phyloP scores from a whole-genome alignment of 1,139 yeast species.

The Arxiozyma heterogenica region DNA sequence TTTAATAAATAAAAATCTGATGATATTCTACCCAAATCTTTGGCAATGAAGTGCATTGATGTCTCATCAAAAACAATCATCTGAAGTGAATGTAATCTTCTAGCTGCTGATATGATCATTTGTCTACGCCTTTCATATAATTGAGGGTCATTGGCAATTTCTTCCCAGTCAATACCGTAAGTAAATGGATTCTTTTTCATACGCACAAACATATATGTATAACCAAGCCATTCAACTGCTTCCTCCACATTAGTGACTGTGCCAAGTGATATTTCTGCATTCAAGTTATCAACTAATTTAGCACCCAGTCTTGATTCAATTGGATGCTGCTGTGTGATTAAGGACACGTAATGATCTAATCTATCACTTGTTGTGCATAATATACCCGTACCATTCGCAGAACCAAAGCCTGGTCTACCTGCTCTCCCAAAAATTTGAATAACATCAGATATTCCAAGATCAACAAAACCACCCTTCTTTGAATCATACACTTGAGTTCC shows the following conservation, averaged over 20 bases:
- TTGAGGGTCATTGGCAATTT: conserved; percentile 72
- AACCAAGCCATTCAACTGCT: conserved; percentile 94
- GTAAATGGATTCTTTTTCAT: conserved; percentile 92
- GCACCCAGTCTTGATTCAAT: conserved; percentile 78
- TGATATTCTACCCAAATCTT: conserved; percentile 89
- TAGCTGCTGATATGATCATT: conserved; percentile 71
- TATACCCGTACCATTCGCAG: conserved; percentile 85
- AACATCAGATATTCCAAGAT: conserved; percentile 91
- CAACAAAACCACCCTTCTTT: conserved; percentile 88
- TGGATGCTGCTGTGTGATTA: conserved; percentile 91
- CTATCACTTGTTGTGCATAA: conserved; percentile 75
- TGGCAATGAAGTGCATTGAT: conserved; percentile 69
- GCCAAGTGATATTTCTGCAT: conserved; percentile 93
- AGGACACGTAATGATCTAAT: conserved; percentile 76
- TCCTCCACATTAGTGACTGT: conserved; percentile 92
- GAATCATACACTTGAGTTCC: conserved; percentile 96
- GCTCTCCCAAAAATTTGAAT: conserved; percentile 98
- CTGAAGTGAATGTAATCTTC: conserved; percentile 71
- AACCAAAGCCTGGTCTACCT: conserved; percentile 91
- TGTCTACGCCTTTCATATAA: conserved; percentile 64
- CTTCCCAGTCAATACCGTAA: conserved; percentile 89
- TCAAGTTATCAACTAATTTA: conserved; percentile 79
- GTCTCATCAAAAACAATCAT: conserved; percentile 90
- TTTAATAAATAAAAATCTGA: conserved; percentile 85
- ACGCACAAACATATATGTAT: conserved; percentile 86